Conservation (phyloP, 2,329 filamentous ascomycete genomes). For the Penicillium sp. region DNA sequence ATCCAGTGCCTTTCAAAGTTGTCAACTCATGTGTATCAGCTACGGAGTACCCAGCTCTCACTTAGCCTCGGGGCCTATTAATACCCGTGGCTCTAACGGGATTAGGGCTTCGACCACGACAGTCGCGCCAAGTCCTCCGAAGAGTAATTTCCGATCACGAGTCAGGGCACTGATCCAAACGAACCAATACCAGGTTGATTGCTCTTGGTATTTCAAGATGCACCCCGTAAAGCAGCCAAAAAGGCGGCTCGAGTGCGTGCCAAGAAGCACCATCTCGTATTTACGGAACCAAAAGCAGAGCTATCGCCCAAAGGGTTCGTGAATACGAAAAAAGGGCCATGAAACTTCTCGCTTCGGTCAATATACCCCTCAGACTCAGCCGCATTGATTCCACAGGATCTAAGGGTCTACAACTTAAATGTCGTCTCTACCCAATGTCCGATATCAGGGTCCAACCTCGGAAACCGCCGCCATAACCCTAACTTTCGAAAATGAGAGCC, state of each 20-base stretch:
- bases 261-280: slow-evolving; percentile 20
- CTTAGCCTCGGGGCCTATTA: neutral
- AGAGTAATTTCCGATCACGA: neutral
- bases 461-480: neutral
- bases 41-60: neutral
- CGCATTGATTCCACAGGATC: neutral
- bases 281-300: slow-evolving; percentile 1
- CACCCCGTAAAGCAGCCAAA: neutral
- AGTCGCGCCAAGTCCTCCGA: neutral
- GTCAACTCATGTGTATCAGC: neutral
- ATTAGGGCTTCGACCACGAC: neutral
- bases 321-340: slow-evolving; percentile 2
- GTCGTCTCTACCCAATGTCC: neutral
- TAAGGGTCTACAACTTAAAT: neutral
- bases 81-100: neutral
- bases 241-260: slow-evolving; percentile 17
- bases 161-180: neutral
- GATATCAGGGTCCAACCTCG: neutral
- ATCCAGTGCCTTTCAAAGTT: neutral
- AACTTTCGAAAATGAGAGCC: slow-evolving; percentile 4
- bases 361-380: neutral
- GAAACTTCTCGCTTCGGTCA: neutral
- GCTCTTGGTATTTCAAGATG: neutral
- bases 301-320: neutral
- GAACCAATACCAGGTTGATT: neutral